These are phyloP conservation scores for Plasmodium fragile DNA, from an alignment of 169 alveolate genomes.

Conservation along the genomic window DNA sequence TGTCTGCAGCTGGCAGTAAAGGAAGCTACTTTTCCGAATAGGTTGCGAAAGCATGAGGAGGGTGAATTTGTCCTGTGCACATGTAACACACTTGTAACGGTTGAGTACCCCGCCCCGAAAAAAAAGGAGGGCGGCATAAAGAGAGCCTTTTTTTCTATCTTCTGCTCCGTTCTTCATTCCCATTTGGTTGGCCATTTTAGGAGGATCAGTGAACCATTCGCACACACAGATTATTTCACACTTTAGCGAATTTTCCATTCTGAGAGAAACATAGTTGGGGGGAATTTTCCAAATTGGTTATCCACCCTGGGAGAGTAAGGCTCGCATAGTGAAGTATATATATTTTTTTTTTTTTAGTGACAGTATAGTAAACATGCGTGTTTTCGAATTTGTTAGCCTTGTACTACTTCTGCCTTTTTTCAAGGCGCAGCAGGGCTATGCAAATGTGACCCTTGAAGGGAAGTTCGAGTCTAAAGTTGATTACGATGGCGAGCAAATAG, in stretches of 20 bases:
- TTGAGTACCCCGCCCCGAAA: neutral
- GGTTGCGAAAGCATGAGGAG: neutral
- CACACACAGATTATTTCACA: neutral
- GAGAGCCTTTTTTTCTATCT: neutral
- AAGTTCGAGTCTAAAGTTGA: neutral
- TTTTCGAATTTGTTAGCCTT: neutral
- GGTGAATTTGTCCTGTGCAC: neutral
- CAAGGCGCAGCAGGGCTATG: neutral
- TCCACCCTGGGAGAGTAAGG: neutral
- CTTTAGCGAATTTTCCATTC: neutral
- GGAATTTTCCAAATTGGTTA: neutral
- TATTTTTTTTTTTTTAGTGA: neutral
- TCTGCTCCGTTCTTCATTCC: neutral
- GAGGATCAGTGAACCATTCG: neutral
- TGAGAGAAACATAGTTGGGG: neutral
- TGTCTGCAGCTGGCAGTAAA: neutral
- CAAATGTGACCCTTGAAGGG: constrained; percentile 13
- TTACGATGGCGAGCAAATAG: neutral
- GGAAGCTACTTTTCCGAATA: neutral
- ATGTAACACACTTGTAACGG: neutral
- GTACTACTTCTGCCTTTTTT: neutral
- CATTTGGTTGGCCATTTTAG: neutral
- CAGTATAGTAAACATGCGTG: neutral
- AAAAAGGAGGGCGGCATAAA: neutral
- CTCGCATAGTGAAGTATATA: neutral